phyloP scores from a whole-genome alignment of 306 rosid genomes.

The Glycine tomentella region DNA sequence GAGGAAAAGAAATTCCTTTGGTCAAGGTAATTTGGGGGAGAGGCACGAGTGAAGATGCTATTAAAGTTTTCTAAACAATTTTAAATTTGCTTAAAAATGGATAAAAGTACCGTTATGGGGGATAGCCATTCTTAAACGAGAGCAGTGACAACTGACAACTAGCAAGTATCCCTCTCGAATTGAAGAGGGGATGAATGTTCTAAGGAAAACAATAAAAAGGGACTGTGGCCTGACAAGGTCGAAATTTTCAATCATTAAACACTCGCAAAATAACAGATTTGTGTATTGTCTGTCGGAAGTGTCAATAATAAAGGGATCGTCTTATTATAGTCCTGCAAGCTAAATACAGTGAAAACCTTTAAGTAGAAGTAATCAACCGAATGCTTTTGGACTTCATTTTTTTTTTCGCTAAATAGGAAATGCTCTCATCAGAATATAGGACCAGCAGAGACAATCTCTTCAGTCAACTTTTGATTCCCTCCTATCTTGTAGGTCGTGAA shows the following conservation, averaged over 20 bases:
- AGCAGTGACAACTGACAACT: slow-evolving; percentile 7
- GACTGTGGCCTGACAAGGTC: neutral
- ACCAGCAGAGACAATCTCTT: slow-evolving; percentile 75
- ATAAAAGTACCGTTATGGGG: too few species aligned
- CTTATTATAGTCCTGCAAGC: neutral
- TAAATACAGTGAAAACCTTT: neutral
- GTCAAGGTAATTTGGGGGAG: too few species aligned
- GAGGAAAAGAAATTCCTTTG: too few species aligned
- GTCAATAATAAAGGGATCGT: too few species aligned
- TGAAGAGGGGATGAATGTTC: neutral
- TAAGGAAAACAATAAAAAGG: neutral
- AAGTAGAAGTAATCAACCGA: neutral
- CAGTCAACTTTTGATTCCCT: slow-evolving; percentile 62
- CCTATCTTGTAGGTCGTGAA: slow-evolving; percentile 73
- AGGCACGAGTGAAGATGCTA: too few species aligned
- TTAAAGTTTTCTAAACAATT: too few species aligned
- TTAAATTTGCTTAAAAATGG: too few species aligned
- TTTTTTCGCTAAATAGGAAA: neutral
- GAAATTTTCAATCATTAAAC: slow-evolving; percentile 10
- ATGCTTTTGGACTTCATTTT: neutral
- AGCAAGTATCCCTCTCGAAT: neutral
- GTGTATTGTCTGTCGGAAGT: neutral
- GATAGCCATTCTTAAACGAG: too few species aligned
- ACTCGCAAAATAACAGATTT: neutral
- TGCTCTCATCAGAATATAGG: slow-evolving; percentile 59